phyloP scores from a whole-genome alignment of 2,329 filamentous ascomycete species.

The Aureobasidium mangrovei region DNA sequence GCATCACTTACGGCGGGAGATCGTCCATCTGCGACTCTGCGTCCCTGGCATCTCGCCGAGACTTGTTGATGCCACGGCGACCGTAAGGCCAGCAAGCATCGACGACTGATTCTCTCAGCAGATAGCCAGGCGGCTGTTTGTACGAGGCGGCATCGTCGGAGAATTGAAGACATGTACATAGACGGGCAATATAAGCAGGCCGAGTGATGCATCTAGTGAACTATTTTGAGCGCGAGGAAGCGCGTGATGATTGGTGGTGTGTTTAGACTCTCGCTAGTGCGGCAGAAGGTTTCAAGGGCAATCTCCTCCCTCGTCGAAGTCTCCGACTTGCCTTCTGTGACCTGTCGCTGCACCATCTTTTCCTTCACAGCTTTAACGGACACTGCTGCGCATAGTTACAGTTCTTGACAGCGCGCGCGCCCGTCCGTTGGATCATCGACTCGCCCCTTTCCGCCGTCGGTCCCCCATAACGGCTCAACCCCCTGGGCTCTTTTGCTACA shows the following conservation, averaged over 20 bases:
- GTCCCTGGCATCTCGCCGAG: too few species aligned
- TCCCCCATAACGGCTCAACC: slow-evolving; percentile 5
- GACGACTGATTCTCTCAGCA: not conserved
- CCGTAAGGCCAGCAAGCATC: too few species aligned
- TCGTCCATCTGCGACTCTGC: not conserved
- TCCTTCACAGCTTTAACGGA: not conserved
- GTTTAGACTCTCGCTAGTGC: not conserved
- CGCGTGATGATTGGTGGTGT: slow-evolving; percentile 2
- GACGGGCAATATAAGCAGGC: not conserved
- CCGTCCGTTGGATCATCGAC: slow-evolving; percentile 1
- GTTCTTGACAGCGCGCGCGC: not conserved
- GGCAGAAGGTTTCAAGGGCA: not conserved
- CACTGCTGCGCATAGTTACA: not conserved
- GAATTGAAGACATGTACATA: not conserved
- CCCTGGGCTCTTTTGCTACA: slow-evolving; percentile 1
- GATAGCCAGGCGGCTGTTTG: not conserved
- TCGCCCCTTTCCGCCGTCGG: not conserved
- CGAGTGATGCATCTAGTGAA: not conserved
- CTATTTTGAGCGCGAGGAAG: slow-evolving; percentile 8
- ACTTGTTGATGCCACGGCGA: too few species aligned
- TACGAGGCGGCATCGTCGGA: not conserved
- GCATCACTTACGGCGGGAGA: slow-evolving; percentile 10
- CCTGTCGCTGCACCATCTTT: slow-evolving; percentile 10
- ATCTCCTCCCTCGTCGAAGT: slow-evolving; percentile 5
- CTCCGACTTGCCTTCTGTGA: not conserved